Evolutionary conservation across 805 yeast species (phyloP).

Genomic region (Komagataella mondaviorum): DNA sequence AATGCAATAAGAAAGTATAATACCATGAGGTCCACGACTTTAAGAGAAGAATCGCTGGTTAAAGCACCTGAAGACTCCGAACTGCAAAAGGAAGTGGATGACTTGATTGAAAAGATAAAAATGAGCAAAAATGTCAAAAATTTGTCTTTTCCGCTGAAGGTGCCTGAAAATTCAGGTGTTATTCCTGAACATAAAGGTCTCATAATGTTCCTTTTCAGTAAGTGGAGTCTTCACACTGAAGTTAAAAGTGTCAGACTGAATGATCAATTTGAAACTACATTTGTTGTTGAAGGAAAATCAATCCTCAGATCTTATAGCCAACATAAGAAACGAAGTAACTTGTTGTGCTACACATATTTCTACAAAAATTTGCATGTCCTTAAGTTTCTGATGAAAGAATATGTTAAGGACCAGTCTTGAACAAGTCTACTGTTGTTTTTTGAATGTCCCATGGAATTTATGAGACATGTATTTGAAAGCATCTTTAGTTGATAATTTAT

Average conservation of each 20-base stretch:
- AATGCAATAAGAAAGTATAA: conserved; percentile 51
- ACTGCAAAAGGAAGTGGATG: background rate
- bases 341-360: background rate
- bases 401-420: background rate
- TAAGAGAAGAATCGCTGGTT: background rate
- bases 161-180: background rate
- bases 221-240: background rate
- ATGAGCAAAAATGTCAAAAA: background rate
- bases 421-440: background rate
- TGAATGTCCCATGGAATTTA: conserved; percentile 50
- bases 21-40: conserved; percentile 4
- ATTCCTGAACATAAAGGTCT: background rate
- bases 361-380: background rate
- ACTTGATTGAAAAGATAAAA: conserved; percentile 1
- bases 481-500: conserved; percentile 42
- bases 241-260: background rate
- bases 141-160: background rate
- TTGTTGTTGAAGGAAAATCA: background rate
- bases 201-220: background rate
- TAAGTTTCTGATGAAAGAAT: background rate
- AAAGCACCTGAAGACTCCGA: background rate
- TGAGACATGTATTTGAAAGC: conserved; percentile 72
- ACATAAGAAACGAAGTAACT: background rate
- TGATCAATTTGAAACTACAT: background rate
- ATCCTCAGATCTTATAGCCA: background rate